Evolutionary conservation across 805 yeast species (phyloP).

Genomic region (Saturnispora zaruensis): DNA sequence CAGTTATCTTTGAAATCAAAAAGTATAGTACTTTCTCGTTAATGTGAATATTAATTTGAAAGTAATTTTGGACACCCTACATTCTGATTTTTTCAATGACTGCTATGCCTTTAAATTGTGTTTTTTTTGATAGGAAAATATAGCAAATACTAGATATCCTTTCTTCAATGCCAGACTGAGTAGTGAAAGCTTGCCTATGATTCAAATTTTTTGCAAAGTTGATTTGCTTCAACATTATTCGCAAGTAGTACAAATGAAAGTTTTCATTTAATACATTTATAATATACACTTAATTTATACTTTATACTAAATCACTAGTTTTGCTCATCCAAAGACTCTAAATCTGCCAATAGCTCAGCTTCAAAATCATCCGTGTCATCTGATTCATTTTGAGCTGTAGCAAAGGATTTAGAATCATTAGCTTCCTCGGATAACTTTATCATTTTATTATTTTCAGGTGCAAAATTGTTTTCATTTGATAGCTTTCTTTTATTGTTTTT

Average conservation of each 20-base stretch:
- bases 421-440: background rate
- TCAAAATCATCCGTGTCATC: constrained; percentile 28
- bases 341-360: constrained; percentile 15
- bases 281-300: background rate
- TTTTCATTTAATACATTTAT: background rate
- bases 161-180: too few species aligned
- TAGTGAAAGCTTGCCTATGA: too few species aligned
- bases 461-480: background rate
- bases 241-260: too few species aligned
- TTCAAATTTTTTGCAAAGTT: background rate
- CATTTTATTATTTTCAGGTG: constrained; percentile 2
- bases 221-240: too few species aligned
- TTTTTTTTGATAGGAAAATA: too few species aligned
- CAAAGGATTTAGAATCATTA: background rate
- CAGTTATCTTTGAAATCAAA: too few species aligned
- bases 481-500: constrained; percentile 15
- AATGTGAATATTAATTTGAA: too few species aligned
- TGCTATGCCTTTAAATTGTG: too few species aligned
- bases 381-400: background rate
- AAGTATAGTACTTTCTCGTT: too few species aligned
- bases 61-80: too few species aligned
- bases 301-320: constrained; percentile 11
- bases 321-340: constrained; percentile 18
- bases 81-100: too few species aligned
- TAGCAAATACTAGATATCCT: too few species aligned